Conservation (phyloP, 1,139 yeast genomes). For the Blastobotrys buckinghamii region DNA sequence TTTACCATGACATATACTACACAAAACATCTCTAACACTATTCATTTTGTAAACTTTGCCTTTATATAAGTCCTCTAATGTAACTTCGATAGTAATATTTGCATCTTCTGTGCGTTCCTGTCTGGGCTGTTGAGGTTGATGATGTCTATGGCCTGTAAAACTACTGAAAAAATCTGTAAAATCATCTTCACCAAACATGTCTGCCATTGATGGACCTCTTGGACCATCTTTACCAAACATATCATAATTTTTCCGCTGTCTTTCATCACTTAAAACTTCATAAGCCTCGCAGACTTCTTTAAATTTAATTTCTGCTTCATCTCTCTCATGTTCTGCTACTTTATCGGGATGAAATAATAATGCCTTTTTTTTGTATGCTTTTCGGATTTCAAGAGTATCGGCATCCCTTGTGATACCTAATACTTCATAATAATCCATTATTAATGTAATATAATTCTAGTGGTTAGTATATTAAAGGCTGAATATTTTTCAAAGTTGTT, state of each 20-base stretch:
- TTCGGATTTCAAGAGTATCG: conserved; percentile 58
- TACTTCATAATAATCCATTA: conserved; percentile 52
- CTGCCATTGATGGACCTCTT: conserved; percentile 24
- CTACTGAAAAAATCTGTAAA: conserved; percentile 59
- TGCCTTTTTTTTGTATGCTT: conserved; percentile 72
- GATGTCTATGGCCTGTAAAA: conserved; percentile 19
- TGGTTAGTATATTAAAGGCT: background rate
- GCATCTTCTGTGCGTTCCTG: conserved; percentile 57
- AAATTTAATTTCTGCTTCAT: conserved; percentile 62
- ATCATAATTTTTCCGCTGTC: conserved; percentile 51
- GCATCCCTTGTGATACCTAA: conserved; percentile 64
- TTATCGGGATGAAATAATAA: conserved; percentile 77
- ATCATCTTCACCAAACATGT: conserved; percentile 54
- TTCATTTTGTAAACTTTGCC: conserved; percentile 79
- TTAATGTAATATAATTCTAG: background rate
- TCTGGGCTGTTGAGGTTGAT: conserved; percentile 14
- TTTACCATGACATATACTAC: conserved; percentile 64
- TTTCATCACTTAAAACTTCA: conserved; percentile 61
- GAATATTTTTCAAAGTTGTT: background rate
- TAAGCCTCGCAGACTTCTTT: conserved; percentile 76
- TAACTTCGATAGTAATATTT: conserved; percentile 52
- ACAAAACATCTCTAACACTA: conserved; percentile 65
- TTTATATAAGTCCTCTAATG: conserved; percentile 69
- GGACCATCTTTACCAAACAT: conserved; percentile 29
- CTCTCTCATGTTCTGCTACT: conserved; percentile 56